These are phyloP conservation scores for Elongisporangium undulatum DNA, from an alignment of 352 stramenopile genomes.

Conservation along the genomic window DNA sequence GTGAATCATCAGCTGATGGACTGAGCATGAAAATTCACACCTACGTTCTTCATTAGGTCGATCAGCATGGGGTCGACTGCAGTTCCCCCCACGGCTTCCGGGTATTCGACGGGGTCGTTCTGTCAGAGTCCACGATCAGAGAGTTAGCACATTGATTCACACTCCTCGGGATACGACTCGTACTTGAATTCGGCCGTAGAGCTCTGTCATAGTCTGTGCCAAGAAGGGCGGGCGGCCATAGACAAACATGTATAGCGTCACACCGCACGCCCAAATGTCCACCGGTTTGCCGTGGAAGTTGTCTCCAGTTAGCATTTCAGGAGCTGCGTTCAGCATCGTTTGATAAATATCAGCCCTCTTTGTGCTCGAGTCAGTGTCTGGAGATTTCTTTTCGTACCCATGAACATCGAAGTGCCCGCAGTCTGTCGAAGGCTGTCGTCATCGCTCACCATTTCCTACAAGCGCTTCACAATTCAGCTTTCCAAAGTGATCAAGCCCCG, in stretches of 20 bases:
- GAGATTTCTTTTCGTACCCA: conserved; percentile 20
- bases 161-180: conserved; percentile 8
- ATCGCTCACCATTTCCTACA: conserved; percentile 66
- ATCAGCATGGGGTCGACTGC: conserved; percentile 54
- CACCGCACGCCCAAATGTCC: conserved; percentile 95
- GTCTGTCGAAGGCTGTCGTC: conserved; percentile 72
- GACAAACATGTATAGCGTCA: conserved; percentile 97
- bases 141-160: conserved; percentile 9
- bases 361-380: not conserved
- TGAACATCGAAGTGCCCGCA: conserved; percentile 74
- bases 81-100: conserved; percentile 30
- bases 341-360: not conserved
- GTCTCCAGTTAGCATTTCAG: conserved; percentile 77
- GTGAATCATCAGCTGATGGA: not conserved
- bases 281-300: conserved; percentile 73
- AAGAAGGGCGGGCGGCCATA: conserved; percentile 93
- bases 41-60: conserved; percentile 59
- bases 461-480: not conserved
- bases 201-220: conserved; percentile 80
- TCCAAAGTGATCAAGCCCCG: not conserved
- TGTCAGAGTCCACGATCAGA: conserved; percentile 20
- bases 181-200: conserved; percentile 91
- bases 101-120: conserved; percentile 64
- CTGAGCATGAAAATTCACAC: not conserved
- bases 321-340: conserved; percentile 20